Percentiles rank a stretch among this genome's conserved stretches.
These are phyloP conservation scores for Paracamarosporium sp. DNA, from an alignment of 2,329 filamentous ascomycete genomes.

Conservation along the genomic window DNA sequence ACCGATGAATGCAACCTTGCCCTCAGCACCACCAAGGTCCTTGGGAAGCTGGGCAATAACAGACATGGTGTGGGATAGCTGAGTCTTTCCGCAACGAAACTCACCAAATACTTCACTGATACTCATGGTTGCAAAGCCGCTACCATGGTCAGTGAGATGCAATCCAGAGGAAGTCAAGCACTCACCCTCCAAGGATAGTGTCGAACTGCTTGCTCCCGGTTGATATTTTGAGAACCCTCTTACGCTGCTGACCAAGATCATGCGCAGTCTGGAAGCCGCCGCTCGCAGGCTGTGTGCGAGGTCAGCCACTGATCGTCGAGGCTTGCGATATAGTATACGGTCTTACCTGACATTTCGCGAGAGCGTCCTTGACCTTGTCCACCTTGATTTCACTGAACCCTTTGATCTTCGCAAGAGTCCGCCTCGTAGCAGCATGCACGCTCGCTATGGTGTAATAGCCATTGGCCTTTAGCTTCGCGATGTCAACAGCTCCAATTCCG, in stretches of 20 bases:
- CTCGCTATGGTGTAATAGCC: conserved; percentile 69
- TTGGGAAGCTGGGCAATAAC: conserved; percentile 66
- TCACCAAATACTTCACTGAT: conserved; percentile 71
- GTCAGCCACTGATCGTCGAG: conserved; percentile 17
- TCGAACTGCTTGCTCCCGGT: conserved; percentile 75
- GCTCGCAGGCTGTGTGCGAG: conserved; percentile 56
- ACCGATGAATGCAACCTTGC: conserved; percentile 74
- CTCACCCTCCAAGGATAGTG: conserved; percentile 67
- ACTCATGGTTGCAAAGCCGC: conserved; percentile 73
- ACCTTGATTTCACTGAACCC: conserved; percentile 75
- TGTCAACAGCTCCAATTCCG: conserved; percentile 70
- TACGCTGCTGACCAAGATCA: conserved; percentile 68
- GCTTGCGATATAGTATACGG: not conserved
- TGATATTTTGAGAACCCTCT: conserved; percentile 68
- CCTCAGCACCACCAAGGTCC: conserved; percentile 70
- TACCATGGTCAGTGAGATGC: conserved; percentile 36
- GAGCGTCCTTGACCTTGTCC: conserved; percentile 73
- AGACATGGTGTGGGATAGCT: conserved; percentile 72
- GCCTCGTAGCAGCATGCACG: conserved; percentile 66
- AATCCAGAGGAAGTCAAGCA: not conserved
- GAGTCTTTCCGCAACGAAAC: conserved; percentile 72
- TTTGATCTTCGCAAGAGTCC: conserved; percentile 69
- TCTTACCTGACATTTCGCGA: conserved; percentile 64
- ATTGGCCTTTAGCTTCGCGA: conserved; percentile 68
- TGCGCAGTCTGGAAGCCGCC: conserved; percentile 70